A percentile compares a stretch with the other conserved stretches of the same genome.
Evolutionary conservation across 2,329 filamentous ascomycete genomes (phyloP).

Genomic region (Fusarium sp.): DNA sequence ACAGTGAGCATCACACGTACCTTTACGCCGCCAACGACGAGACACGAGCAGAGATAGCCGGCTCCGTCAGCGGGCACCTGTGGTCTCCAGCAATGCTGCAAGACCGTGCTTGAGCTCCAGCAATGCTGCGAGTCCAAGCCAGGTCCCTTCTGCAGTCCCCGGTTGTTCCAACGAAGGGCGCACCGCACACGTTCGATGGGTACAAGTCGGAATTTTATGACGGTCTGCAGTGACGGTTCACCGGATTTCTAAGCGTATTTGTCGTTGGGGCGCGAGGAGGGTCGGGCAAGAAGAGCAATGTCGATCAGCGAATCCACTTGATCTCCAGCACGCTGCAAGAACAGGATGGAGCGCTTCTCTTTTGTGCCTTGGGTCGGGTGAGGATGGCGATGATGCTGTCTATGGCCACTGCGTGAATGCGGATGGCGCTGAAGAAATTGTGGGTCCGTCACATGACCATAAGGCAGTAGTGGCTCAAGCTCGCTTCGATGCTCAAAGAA

Average conservation of each 20-base stretch:
- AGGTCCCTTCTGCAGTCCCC: constrained; percentile 11
- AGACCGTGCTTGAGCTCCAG: background rate
- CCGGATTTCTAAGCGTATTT: background rate
- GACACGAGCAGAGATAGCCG: constrained; percentile 2
- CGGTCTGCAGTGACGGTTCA: background rate
- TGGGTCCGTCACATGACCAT: background rate
- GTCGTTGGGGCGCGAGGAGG: background rate
- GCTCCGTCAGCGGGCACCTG: constrained; percentile 11
- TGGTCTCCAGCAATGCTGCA: constrained; percentile 7
- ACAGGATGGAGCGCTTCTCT: background rate
- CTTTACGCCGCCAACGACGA: background rate
- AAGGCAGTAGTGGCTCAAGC: background rate
- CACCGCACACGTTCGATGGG: constrained; percentile 5
- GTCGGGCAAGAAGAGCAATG: background rate
- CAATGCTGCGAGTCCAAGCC: constrained; percentile 5
- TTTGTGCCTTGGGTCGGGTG: background rate
- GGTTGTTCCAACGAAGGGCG: constrained; percentile 18
- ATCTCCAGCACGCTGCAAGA: constrained; percentile 16
- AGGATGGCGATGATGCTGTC: background rate
- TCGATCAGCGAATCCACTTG: background rate
- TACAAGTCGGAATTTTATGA: constrained; percentile 27
- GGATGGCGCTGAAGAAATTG: background rate
- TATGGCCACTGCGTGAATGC: background rate
- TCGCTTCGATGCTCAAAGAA: background rate
- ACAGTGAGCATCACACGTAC: background rate